Percentiles rank a stretch among this genome's conserved stretches.
Conservation (phyloP, 805 yeast genomes). For the Wickerhamiella spandovensis region DNA sequence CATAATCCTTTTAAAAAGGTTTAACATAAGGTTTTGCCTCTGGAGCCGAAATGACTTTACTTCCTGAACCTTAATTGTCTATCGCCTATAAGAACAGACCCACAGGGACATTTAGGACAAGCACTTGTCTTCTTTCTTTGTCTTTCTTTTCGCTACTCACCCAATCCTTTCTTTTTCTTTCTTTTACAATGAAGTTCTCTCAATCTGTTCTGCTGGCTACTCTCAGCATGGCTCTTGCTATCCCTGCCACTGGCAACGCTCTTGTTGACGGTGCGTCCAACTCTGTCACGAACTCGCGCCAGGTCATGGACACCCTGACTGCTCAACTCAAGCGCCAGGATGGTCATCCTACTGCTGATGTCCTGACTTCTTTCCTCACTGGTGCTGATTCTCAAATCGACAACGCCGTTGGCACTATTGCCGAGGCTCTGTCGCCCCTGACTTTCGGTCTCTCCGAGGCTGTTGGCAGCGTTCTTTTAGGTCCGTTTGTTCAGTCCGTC, state of each 20-base stretch:
- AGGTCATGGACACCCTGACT: conserved; percentile 14
- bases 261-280: conserved; percentile 9
- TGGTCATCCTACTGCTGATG: conserved; percentile 17
- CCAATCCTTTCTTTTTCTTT: background rate
- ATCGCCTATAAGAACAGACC: background rate
- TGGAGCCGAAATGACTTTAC: background rate
- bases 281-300: conserved; percentile 13
- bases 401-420: conserved; percentile 13
- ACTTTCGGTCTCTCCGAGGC: conserved; percentile 13
- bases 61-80: background rate
- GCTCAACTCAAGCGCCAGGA: conserved; percentile 10
- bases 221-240: conserved; percentile 2
- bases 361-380: conserved; percentile 12
- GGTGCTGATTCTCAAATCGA: conserved; percentile 23
- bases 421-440: conserved; percentile 5
- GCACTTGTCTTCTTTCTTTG: background rate
- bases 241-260: background rate
- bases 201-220: conserved; percentile 7
- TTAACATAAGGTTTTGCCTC: background rate
- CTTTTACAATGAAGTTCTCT: conserved; percentile 6
- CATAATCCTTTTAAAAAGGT: no score
- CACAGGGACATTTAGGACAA: background rate
- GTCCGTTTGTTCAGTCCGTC: conserved; percentile 22
- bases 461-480: conserved; percentile 14
- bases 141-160: background rate